These are phyloP conservation scores for Chrysanthemum lavandulifolium DNA, from an alignment of 129 eudicot species.

Conservation along the genomic window DNA sequence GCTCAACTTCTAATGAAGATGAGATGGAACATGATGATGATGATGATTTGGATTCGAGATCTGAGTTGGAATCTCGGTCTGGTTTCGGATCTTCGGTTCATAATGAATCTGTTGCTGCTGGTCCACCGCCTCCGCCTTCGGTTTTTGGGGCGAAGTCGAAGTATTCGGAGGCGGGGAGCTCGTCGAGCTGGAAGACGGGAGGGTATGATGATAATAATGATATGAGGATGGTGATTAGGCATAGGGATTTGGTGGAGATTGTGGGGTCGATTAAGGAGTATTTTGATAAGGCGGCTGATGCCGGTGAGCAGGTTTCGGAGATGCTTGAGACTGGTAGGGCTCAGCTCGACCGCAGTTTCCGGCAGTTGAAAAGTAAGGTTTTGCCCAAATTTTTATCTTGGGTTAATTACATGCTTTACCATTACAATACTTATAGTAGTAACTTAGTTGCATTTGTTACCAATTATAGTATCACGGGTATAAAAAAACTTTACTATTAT, in stretches of 20 bases:
- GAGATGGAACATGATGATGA: slow-evolving; percentile 38
- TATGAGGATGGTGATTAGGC: slow-evolving; percentile 80
- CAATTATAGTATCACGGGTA: too few relatives aligned
- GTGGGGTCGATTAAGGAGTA: slow-evolving; percentile 72
- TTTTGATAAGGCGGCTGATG: slow-evolving; percentile 81
- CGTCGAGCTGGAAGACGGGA: slow-evolving; percentile 62
- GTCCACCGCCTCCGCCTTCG: slow-evolving; percentile 23
- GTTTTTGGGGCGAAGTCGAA: slow-evolving; percentile 32
- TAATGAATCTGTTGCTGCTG: slow-evolving; percentile 43
- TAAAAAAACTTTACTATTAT: too few relatives aligned
- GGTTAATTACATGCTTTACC: too few relatives aligned
- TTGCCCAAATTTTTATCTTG: background rate
- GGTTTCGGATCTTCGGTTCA: slow-evolving; percentile 63
- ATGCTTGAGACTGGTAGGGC: slow-evolving; percentile 92
- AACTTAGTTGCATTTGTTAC: too few relatives aligned
- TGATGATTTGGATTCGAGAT: slow-evolving; percentile 58
- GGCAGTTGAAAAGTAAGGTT: slow-evolving; percentile 66
- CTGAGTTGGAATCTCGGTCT: slow-evolving; percentile 61
- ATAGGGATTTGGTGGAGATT: slow-evolving; percentile 73
- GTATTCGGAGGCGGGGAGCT: slow-evolving; percentile 45
- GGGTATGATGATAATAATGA: slow-evolving; percentile 37
- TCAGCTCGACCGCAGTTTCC: slow-evolving; percentile 92
- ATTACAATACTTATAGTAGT: too few relatives aligned
- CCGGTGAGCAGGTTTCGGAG: slow-evolving; percentile 92
- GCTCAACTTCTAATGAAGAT: slow-evolving; percentile 34